Evolutionary conservation across 441 rosid genomes (phyloP), one percentile per base, ranked within the genome.

Genomic region (Mallotus repandus): DNA sequence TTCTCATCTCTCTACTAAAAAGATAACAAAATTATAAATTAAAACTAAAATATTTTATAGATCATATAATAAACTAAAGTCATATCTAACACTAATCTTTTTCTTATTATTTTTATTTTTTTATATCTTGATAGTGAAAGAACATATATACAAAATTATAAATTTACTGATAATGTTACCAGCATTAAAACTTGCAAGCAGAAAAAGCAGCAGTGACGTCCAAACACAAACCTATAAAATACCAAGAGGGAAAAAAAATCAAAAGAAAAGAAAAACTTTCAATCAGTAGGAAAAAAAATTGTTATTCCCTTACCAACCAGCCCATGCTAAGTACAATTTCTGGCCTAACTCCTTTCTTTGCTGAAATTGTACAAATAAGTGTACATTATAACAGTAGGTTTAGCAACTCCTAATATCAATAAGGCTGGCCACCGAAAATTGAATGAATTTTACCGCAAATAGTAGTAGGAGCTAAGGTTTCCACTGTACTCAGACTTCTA

Each of bases 381-480:
- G 73, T 89, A 94, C 98, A 94, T 94, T 9, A 94, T 91, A 72
- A 89, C 84, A 0, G 97, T 94, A 13, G 98, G 98, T 71, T 94
- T 96, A 4, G 98, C 97, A 66, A 91, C 97, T 45, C 98, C 98
- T 76, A 93, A 62, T 63, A 93, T 90, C 76, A 92, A 76, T 68
- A 94, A 80, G 98, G 96, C 71, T 94, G 98, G 43, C 97, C 98
- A 32, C 97, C 98, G 16, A 94, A 80, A 71, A 94, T 65, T 4
- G 98, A 89, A 80, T 94, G 98, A 45, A 91, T 89, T 73, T 90
- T 80, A 55, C 97, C 98, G 74, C 96, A 90, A 43, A 92, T 72
- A 52, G 98, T 94, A 7, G 99, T 92, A 0, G 99, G 91, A 71
- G 91, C 89, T 75, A 92, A 79, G 12, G 96, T 82, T 76, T 94